These are phyloP conservation scores for Cryomyces antarcticus DNA, from an alignment of 495 filamentous ascomycete species.

Conservation along the genomic window DNA sequence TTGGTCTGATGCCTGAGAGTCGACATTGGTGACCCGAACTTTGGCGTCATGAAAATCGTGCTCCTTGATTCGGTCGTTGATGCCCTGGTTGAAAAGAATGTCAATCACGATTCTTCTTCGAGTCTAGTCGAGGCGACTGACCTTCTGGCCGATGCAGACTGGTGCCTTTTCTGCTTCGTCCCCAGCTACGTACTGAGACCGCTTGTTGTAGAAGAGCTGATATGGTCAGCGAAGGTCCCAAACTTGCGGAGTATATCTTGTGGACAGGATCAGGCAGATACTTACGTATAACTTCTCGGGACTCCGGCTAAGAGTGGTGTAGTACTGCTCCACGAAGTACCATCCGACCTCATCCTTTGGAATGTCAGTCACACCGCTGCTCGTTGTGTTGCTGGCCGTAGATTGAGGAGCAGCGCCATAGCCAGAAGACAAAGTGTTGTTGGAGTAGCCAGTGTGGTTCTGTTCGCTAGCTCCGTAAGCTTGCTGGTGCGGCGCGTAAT, in stretches of 20 bases:
- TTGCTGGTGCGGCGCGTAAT: slow-evolving; percentile 18
- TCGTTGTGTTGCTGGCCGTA: slow-evolving; percentile 2
- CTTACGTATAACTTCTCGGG: slow-evolving; percentile 83
- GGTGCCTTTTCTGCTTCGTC: slow-evolving; percentile 70
- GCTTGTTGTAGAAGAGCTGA: slow-evolving; percentile 28
- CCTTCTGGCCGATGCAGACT: slow-evolving; percentile 66
- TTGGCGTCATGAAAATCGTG: slow-evolving; percentile 95
- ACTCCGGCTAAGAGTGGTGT: slow-evolving; percentile 83
- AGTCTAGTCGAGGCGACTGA: slow-evolving; percentile 25
- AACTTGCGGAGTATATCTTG: not conserved
- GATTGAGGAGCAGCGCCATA: slow-evolving; percentile 4
- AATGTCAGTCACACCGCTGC: slow-evolving; percentile 8
- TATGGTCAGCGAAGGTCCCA: slow-evolving; percentile 4
- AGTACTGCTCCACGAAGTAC: slow-evolving; percentile 99
- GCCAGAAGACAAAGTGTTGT: slow-evolving; percentile 3
- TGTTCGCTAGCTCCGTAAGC: slow-evolving; percentile 12
- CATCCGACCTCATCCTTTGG: slow-evolving; percentile 84
- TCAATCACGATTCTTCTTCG: not conserved
- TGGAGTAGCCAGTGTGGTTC: slow-evolving; percentile 8
- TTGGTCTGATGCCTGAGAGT: slow-evolving; percentile 77
- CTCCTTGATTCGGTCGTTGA: slow-evolving; percentile 80
- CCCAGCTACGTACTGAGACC: slow-evolving; percentile 24
- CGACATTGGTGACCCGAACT: slow-evolving; percentile 92
- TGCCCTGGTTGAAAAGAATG: slow-evolving; percentile 34
- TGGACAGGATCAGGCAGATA: slow-evolving; percentile 2